phyloP scores from a whole-genome alignment of 768 basidiomycete genomes.

The Boletus pseudopeckii region DNA sequence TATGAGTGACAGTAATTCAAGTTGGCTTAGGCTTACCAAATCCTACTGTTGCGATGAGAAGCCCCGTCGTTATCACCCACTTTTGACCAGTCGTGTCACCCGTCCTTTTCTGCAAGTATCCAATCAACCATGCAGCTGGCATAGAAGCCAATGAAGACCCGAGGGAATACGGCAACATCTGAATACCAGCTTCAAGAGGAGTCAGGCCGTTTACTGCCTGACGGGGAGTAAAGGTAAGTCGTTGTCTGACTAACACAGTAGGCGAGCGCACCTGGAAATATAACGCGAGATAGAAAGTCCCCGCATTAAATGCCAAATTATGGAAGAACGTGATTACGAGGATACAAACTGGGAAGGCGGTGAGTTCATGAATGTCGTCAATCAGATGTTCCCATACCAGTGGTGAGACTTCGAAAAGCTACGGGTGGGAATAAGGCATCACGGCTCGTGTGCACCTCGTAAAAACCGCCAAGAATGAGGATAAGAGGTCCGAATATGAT shows the following conservation, averaged over 20 bases:
- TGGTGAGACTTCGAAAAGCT: slow-evolving; percentile 56
- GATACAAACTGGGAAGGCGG: slow-evolving; percentile 48
- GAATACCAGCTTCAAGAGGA: slow-evolving; percentile 70
- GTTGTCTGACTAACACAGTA: neutral
- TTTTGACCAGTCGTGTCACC: slow-evolving; percentile 63
- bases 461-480: slow-evolving; percentile 57
- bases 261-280: slow-evolving; percentile 65
- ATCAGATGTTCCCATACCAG: slow-evolving; percentile 42
- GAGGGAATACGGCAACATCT: slow-evolving; percentile 79
- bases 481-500: slow-evolving; percentile 54
- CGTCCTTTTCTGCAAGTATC: slow-evolving; percentile 55
- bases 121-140: slow-evolving; percentile 83
- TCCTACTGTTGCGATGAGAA: slow-evolving; percentile 63
- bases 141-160: slow-evolving; percentile 83
- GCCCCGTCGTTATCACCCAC: slow-evolving; percentile 57
- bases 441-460: slow-evolving; percentile 63
- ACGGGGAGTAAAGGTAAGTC: slow-evolving; percentile 1
- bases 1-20: slow-evolving; percentile 9
- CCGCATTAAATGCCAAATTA: slow-evolving; percentile 79
- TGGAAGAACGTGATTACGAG: slow-evolving; percentile 74
- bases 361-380: slow-evolving; percentile 7
- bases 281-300: slow-evolving; percentile 81
- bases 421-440: slow-evolving; percentile 71
- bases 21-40: slow-evolving; percentile 51
- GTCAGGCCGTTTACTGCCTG: slow-evolving; percentile 69